Percentiles rank a stretch among this genome's conserved stretches.
Evolutionary conservation across 805 yeast genomes (phyloP).

Genomic region (Cyberlindnera galapagoensis): DNA sequence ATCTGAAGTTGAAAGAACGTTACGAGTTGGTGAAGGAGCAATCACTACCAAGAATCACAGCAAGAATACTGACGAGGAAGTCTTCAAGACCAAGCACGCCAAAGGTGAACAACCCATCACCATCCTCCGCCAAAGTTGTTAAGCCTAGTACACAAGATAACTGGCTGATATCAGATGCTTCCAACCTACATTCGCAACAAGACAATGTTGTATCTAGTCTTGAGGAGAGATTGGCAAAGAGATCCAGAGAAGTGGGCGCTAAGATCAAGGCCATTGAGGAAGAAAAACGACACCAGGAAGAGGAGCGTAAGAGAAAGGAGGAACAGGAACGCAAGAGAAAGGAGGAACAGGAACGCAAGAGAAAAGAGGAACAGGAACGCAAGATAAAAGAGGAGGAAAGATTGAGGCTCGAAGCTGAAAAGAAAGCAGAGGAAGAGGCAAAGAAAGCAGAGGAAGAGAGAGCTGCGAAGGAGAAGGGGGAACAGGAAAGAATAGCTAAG

Average conservation of each 20-base stretch:
- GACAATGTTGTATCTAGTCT: conserved; percentile 8
- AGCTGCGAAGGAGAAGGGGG: conserved; percentile 18
- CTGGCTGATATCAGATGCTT: neutral
- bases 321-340: conserved; percentile 10
- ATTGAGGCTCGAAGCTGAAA: conserved; percentile 8
- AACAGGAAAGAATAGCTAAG: conserved; percentile 13
- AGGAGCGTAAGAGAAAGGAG: conserved; percentile 13
- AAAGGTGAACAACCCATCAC: neutral
- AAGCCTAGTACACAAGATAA: neutral
- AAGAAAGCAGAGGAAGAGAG: conserved; percentile 23
- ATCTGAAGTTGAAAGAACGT: conserved; percentile 15
- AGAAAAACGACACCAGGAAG: conserved; percentile 14
- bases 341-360: conserved; percentile 15
- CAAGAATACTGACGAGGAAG: too few species aligned
- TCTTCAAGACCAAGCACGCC: conserved; percentile 6
- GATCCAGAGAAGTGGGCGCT: conserved; percentile 9
- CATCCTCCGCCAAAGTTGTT: too few species aligned
- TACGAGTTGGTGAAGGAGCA: conserved; percentile 9
- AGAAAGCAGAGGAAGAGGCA: conserved; percentile 11
- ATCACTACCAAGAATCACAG: neutral
- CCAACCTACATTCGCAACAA: conserved; percentile 1
- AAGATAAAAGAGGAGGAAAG: conserved; percentile 11
- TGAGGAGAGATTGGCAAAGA: conserved; percentile 9
- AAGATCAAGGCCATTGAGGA: conserved; percentile 13
- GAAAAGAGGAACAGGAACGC: conserved; percentile 19